phyloP scores from a whole-genome alignment of 2,329 filamentous ascomycete species.

The Botryotinia calthae region DNA sequence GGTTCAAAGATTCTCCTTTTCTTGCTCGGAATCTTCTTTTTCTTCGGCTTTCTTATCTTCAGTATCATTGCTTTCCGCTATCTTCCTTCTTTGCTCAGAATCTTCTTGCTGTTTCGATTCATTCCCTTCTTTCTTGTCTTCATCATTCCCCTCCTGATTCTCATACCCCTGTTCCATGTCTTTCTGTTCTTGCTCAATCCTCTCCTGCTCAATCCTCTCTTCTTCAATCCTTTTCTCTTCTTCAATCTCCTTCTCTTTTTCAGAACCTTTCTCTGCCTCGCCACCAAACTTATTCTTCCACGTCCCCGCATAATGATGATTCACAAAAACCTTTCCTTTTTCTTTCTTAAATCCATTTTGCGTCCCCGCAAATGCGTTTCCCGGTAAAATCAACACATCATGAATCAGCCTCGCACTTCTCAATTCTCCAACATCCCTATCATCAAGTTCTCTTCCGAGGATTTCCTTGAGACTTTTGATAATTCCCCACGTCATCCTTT shows the following conservation, averaged over 20 bases:
- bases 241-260: constrained; percentile 1
- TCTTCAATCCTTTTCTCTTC: neutral
- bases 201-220: neutral
- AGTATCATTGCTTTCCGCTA: neutral
- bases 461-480: neutral
- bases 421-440: neutral
- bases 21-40: neutral
- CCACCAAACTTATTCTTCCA: constrained; percentile 13
- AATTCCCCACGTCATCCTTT: constrained; percentile 11
- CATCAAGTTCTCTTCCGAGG: neutral
- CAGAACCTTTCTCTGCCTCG: constrained; percentile 2
- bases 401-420: neutral
- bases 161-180: neutral
- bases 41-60: neutral
- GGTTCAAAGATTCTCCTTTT: neutral
- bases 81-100: too few relatives aligned
- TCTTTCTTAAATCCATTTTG: constrained; percentile 4
- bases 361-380: neutral
- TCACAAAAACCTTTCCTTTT: neutral
- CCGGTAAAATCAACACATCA: constrained; percentile 7
- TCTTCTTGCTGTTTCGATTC: neutral
- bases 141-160: neutral
- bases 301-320: constrained; percentile 11
- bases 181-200: neutral
- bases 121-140: neutral